Evolutionary conservation across 2,329 filamentous ascomycete species (phyloP), one percentile per base, ranked within the genome.

Genomic region (Hypoxylon sp.): DNA sequence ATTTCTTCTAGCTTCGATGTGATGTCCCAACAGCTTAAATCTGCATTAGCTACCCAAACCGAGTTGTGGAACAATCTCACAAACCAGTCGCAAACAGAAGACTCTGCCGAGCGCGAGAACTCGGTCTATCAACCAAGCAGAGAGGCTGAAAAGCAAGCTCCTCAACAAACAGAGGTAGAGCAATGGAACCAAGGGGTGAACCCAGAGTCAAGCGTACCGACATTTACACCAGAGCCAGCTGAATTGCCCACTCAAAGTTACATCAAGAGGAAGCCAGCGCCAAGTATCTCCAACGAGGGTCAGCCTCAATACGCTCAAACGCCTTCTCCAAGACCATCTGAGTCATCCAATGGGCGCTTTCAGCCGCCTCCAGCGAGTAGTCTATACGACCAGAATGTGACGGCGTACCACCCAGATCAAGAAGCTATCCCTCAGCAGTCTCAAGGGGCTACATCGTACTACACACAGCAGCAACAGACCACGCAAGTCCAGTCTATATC

Each of bases 11-110:
- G 53, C 6, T 32, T 60, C 9, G 34, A 46, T 15, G 25, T 59
- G n/a, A 47, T 64, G 12, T 59, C 63, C 4, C 49, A 55, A 21
- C 45, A 62, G 44, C 60, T 65, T 19, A 57, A 57, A 25, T 52
- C 60, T 8, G 64, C 63, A 9, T 16, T 64, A 26, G 62, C 61
- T 11, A 63, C 55, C 36, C 63, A 63, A 16, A 42, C 61, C 9
- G 42, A 49, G 7, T 32, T 64, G 9, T 60, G 60, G 44, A 56
- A 49, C 37, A 38, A 57, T 4, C 51, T 61, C n/a, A 41, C 49
- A 4, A 51, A 50, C 7, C 25, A 37, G 11, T 16, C 55, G 9
- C 34, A 20, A 1, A 27, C 31, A 8, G 17, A 36, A 42, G 16
- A 20, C 3, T 35, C 51, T 5, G 23, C 15, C 19, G 35, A 34